Conservation (phyloP, 371 early-diverging fungal species). For the Mucor mucedo region DNA sequence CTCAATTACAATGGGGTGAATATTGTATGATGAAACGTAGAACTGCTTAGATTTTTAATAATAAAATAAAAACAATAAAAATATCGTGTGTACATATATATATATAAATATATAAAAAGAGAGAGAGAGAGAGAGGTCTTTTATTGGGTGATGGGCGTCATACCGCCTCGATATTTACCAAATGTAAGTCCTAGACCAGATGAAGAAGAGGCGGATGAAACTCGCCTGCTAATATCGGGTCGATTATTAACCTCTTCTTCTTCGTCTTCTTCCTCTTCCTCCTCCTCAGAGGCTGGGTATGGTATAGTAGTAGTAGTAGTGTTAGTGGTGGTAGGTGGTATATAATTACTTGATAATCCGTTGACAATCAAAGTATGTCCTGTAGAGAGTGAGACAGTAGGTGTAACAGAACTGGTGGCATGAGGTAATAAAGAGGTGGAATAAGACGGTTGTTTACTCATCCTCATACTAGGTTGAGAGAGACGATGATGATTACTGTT, state of each 20-base stretch:
- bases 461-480: constrained; percentile 11
- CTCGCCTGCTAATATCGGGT: constrained; percentile 8
- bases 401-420: constrained; percentile 25
- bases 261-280: constrained; percentile 6
- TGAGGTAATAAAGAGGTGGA: constrained; percentile 28
- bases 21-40: constrained; percentile 66
- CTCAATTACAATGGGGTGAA: constrained; percentile 61
- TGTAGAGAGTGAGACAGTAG: constrained; percentile 29
- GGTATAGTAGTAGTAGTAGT: too few species aligned
- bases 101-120: background rate
- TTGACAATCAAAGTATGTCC: constrained; percentile 30
- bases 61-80: background rate
- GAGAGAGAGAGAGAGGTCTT: background rate
- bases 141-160: constrained; percentile 30
- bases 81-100: background rate
- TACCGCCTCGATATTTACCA: constrained; percentile 20
- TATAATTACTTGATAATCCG: constrained; percentile 10
- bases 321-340: background rate
- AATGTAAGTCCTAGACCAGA: constrained; percentile 25
- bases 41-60: constrained; percentile 5
- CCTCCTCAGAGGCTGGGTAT: background rate
- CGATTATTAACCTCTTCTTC: background rate
- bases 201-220: constrained; percentile 20
- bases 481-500: constrained; percentile 9
- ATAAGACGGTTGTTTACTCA: constrained; percentile 28